Base-by-base conservation (phyloP, 2,329 filamentous ascomycete species). In the Bipolaris victoriae region DNA sequence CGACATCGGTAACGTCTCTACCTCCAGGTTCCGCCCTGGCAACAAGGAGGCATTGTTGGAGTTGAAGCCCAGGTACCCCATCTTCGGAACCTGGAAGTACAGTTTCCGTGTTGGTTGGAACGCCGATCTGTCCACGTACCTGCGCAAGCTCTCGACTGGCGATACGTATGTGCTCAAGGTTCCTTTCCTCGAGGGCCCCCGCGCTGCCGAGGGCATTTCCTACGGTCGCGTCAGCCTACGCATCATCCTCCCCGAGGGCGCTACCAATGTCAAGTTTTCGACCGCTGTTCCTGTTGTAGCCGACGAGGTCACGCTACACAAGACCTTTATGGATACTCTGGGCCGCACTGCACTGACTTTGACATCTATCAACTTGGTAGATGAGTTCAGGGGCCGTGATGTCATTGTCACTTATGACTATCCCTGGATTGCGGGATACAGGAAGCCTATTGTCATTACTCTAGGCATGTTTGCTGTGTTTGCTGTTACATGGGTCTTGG, bases 21-120 rank as follows among this genome's bases (percentile, higher is more conserved):
- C 95, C 0, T 97, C 92, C 54, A 86, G 86, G 61, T 99, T 96
- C 84, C 86, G 93, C 61, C 87, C 83, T 65, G 90, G 86, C 74
- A 86, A 84, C 74, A 87, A 90, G 20, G 90, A 94, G 77, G 89
- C 91, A n/a, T 81, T 89, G 40, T 84, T 99, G 26, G 93, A 97
- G 77, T 83, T 97, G 62, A 95, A 93, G 82, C 95, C 95, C 18
- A 87, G 95, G 50, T 99, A 96, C 77, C 95, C 95, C n/a, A 77
- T 99, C 22, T 99, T 97, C 70, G 95, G 95, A 58, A 92, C 91
- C 59, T 99, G 95, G 95, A 97, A 96, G 78, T 98, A 97, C 79
- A 95, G 91, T 64, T 99, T 98, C 82, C 91, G 90, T 57, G 88
- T 98, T 55, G 95, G 95, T 66, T 99, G 95, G 95, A 96, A 98